phyloP scores from a whole-genome alignment of 371 early-diverging fungal species.

The Lichtheimia ramosa region DNA sequence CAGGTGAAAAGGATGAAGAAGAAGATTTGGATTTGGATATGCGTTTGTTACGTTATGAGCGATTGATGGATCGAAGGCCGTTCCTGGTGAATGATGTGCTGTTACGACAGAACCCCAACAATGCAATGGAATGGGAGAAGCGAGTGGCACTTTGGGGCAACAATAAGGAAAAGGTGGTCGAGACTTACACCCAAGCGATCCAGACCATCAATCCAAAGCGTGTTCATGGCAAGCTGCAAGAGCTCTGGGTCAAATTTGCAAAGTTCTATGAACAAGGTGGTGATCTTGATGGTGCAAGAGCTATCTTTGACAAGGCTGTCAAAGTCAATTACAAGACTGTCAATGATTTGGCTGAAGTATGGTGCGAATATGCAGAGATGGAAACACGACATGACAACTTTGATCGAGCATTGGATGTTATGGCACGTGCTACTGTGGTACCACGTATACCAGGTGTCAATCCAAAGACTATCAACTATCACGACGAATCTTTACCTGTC shows the following conservation, averaged over 20 bases:
- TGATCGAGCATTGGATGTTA: constrained; percentile 70
- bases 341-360: constrained; percentile 89
- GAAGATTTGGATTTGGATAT: constrained; percentile 83
- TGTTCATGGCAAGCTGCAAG: constrained; percentile 75
- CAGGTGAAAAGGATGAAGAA: constrained; percentile 48
- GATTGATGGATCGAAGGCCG: constrained; percentile 91
- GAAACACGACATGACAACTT: constrained; percentile 78
- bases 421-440: constrained; percentile 77
- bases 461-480: constrained; percentile 52
- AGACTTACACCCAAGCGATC: constrained; percentile 81
- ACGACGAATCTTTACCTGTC: constrained; percentile 70
- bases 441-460: constrained; percentile 44
- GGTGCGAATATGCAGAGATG: constrained; percentile 92
- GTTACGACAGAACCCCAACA: constrained; percentile 90
- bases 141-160: constrained; percentile 74
- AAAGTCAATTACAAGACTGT: constrained; percentile 78
- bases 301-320: constrained; percentile 85
- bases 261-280: constrained; percentile 73
- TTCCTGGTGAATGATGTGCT: constrained; percentile 94
- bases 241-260: constrained; percentile 88
- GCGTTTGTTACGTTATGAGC: constrained; percentile 81
- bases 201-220: constrained; percentile 80
- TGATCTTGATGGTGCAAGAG: constrained; percentile 68
- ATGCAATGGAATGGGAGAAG: constrained; percentile 90
- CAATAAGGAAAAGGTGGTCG: constrained; percentile 60